These are phyloP conservation scores for Penicillium hordei DNA, from an alignment of 2,329 filamentous ascomycete genomes.

Conservation along the genomic window DNA sequence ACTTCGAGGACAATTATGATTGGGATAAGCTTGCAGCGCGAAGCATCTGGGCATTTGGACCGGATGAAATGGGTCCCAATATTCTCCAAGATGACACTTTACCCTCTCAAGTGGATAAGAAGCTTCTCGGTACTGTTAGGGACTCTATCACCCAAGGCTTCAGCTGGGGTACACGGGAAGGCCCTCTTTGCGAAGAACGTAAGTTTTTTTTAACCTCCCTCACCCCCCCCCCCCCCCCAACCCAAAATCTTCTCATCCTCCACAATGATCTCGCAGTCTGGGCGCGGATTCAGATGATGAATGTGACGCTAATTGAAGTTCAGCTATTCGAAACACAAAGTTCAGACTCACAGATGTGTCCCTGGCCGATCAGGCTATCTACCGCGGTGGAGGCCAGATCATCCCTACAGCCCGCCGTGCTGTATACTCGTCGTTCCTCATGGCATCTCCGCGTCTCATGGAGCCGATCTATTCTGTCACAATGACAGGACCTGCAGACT, in stretches of 20 bases:
- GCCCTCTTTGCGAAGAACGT: conserved; percentile 96
- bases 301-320: conserved; percentile 25
- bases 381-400: conserved; percentile 92
- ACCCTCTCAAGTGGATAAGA: conserved; percentile 91
- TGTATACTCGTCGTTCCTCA: conserved; percentile 93
- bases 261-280: not conserved
- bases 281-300: not conserved
- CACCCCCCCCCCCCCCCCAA: conserved; percentile 22
- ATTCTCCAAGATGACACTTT: conserved; percentile 96
- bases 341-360: conserved; percentile 93
- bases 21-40: conserved; percentile 93
- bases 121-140: conserved; percentile 78
- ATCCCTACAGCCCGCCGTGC: conserved; percentile 91
- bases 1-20: conserved; percentile 95
- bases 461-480: conserved; percentile 91
- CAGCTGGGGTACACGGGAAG: conserved; percentile 93
- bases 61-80: conserved; percentile 91
- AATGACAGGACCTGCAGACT: conserved; percentile 88
- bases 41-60: conserved; percentile 98
- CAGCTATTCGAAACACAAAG: conserved; percentile 94
- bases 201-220: conserved; percentile 52
- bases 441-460: conserved; percentile 95
- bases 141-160: conserved; percentile 96
- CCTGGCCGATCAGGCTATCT: conserved; percentile 86
- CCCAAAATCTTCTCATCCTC: conserved; percentile 15